Conservation (phyloP, 148 eudicot species). For the Amaranthus palmeri region DNA sequence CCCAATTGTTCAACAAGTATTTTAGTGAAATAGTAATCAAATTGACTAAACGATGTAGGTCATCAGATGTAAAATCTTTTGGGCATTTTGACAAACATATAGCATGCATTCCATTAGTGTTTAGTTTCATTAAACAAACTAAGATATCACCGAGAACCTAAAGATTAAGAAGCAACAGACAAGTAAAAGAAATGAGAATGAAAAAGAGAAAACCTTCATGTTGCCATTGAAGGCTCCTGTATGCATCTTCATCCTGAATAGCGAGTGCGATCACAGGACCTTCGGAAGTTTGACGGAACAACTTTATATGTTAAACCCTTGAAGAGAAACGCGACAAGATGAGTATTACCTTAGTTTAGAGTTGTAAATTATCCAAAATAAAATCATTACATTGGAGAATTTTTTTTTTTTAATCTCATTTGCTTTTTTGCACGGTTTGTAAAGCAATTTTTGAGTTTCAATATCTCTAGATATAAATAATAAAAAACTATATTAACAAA, state of each 20-base stretch:
- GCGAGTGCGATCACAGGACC: not conserved
- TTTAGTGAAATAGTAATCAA: not conserved
- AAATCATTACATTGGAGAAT: too few relatives aligned
- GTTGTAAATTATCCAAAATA: too few relatives aligned
- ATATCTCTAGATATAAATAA: too few relatives aligned
- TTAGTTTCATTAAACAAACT: not conserved
- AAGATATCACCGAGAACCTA: not conserved
- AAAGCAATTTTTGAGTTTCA: too few relatives aligned
- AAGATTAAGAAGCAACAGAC: not conserved
- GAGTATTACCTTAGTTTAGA: too few relatives aligned
- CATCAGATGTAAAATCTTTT: not conserved
- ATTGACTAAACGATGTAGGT: not conserved
- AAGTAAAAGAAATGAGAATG: not conserved
- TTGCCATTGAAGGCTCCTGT: slow-evolving; percentile 46
- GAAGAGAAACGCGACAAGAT: not conserved
- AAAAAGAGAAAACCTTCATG: slow-evolving; percentile 38
- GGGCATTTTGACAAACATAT: slow-evolving; percentile 25
- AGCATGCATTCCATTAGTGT: not conserved
- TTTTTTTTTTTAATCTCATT: too few relatives aligned
- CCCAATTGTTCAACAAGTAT: not conserved
- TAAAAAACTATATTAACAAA: too few relatives aligned
- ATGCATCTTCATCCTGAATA: slow-evolving; percentile 31
- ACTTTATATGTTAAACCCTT: not conserved
- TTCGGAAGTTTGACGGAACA: not conserved
- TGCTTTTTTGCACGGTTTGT: too few relatives aligned